phyloP scores from a whole-genome alignment of 1,284 basidiomycete species.

The Puccinia coronata region DNA sequence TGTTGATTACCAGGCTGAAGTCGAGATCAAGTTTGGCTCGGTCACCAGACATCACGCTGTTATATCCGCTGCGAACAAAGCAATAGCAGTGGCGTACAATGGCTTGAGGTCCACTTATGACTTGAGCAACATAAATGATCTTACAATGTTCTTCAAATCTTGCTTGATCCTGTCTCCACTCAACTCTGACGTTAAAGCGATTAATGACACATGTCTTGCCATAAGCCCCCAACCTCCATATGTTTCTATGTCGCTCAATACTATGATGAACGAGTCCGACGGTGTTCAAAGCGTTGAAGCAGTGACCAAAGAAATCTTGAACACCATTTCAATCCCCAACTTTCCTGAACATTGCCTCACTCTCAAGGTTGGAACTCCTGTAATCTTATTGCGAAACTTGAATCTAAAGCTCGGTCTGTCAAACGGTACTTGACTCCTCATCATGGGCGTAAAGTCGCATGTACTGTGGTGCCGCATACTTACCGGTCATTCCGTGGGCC shows the following conservation, averaged over 20 bases:
- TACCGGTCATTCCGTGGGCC: background rate
- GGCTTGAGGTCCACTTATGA: background rate
- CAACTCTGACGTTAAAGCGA: background rate
- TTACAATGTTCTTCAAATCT: background rate
- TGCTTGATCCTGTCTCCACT: background rate
- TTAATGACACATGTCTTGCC: background rate
- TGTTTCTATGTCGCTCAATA: background rate
- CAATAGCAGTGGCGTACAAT: background rate
- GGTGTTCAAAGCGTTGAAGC: background rate
- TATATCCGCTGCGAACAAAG: background rate
- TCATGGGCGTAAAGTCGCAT: background rate
- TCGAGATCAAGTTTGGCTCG: background rate
- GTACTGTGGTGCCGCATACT: background rate
- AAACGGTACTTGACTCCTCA: background rate
- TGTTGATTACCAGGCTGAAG: background rate
- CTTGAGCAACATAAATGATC: background rate
- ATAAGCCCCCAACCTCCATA: background rate
- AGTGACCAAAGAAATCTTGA: background rate
- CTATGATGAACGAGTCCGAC: background rate
- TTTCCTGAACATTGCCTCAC: background rate
- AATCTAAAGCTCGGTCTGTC: background rate
- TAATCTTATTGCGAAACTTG: constrained; percentile 5
- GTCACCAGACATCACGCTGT: background rate
- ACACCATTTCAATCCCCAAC: background rate
- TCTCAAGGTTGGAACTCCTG: background rate